Evolutionary conservation across 345 rosid species (phyloP).

Genomic region (Cardamine chenopodiifolia): DNA sequence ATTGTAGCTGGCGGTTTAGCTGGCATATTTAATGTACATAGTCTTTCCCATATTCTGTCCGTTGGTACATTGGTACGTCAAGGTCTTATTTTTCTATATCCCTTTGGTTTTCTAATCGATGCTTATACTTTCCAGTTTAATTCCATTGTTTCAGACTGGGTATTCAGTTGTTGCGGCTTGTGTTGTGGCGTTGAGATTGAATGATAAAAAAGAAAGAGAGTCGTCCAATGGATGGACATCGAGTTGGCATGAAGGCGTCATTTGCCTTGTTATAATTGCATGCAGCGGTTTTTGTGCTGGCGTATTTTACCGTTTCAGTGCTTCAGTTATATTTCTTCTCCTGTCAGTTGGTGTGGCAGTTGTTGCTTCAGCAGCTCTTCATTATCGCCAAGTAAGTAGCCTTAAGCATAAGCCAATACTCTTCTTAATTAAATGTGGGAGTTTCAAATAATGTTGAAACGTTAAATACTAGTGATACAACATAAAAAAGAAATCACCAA

Average conservation of each 20-base stretch:
- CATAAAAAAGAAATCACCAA: not conserved
- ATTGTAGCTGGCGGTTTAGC: constrained; percentile 73
- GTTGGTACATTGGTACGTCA: constrained; percentile 89
- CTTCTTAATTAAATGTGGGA: constrained; percentile 3
- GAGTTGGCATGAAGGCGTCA: constrained; percentile 74
- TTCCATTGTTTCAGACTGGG: constrained; percentile 70
- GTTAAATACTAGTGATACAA: not conserved
- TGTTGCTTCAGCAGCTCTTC: constrained; percentile 63
- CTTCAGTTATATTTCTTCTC: constrained; percentile 54
- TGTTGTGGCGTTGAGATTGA: constrained; percentile 79
- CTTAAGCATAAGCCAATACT: constrained; percentile 27
- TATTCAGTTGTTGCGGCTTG: constrained; percentile 98
- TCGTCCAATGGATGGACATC: constrained; percentile 60
- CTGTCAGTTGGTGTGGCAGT: constrained; percentile 56
- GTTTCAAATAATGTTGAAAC: constrained; percentile 8
- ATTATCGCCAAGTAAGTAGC: constrained; percentile 65
- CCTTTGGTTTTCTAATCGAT: constrained; percentile 18
- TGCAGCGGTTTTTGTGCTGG: constrained; percentile 82
- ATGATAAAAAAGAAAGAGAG: constrained; percentile 56
- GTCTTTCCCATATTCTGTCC: constrained; percentile 92
- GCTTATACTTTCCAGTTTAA: constrained; percentile 13
- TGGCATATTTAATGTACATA: constrained; percentile 77
- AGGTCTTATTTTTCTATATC: not conserved
- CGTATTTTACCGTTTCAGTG: constrained; percentile 58
- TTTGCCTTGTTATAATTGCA: constrained; percentile 68